Conservation (phyloP, 345 rosid genomes). For the Kernera saxatilis region DNA sequence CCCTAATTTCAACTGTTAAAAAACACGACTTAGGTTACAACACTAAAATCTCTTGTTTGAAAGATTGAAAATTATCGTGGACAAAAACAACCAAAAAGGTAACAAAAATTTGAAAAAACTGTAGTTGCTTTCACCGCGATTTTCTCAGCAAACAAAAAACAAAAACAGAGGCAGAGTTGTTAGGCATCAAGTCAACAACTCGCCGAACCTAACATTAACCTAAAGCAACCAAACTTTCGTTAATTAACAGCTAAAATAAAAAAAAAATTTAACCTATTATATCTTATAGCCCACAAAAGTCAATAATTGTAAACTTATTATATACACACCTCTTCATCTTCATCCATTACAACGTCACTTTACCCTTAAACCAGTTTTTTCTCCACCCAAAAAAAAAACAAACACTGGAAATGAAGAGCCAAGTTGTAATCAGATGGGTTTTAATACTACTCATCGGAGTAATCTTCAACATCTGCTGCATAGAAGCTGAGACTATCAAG, state of each 20-base stretch:
- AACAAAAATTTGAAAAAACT: not conserved
- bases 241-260: not conserved
- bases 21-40: constrained; percentile 20
- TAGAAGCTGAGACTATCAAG: constrained; percentile 40
- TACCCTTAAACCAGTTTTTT: constrained; percentile 16
- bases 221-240: constrained; percentile 26
- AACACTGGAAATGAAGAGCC: constrained; percentile 13
- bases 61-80: not conserved
- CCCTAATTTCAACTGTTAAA: constrained; percentile 13
- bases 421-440: constrained; percentile 32
- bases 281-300: constrained; percentile 3
- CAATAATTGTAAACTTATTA: constrained; percentile 15
- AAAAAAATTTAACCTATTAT: not conserved
- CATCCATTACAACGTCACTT: constrained; percentile 18
- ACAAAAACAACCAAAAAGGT: not conserved
- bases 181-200: constrained; percentile 36
- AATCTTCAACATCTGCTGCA: constrained; percentile 36
- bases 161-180: constrained; percentile 22
- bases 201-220: constrained; percentile 39
- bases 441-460: constrained; percentile 32
- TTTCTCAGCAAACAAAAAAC: constrained; percentile 18
- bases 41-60: not conserved
- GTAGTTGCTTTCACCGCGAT: constrained; percentile 13
- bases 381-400: not conserved
- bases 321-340: constrained; percentile 19